Evolutionary conservation across 1,139 yeast species (phyloP), one percentile per base, ranked within the genome.

Genomic region (Trichomonascaceae sp.): DNA sequence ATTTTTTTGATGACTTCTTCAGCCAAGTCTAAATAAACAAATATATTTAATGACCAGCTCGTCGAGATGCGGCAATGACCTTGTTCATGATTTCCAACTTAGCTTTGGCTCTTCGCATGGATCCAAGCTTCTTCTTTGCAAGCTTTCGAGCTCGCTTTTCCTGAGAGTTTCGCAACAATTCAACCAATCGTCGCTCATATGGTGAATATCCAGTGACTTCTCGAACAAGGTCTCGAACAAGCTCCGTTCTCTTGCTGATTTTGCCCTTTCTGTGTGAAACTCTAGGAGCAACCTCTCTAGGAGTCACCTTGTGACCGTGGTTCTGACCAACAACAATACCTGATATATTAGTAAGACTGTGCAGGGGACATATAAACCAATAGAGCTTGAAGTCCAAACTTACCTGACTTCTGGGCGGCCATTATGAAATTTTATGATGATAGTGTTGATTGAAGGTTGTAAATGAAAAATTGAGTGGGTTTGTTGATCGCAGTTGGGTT

Each of bases 61-160:
- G 90, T 85, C 97, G 90, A 74, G 98, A 84, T 81, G 93, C 96
- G 77, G 96, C 90, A 79, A 95, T 93, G 82, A 93, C 83, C 76
- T 82, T 79, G 85, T 83, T 88, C 93, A 95, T 87, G 81, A 91
- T 96, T 82, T 95, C 99, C 78, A 93, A 95, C 90, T 95, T 95
- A 77, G 88, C 95, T 86, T 89, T 88, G 74, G 99, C 97, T 86
- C 99, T 95, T 83, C 85, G 87, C 87, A 91, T 96, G 72, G 99
- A 90, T 81, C 99, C 99, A 77, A 95, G 89, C 93, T 96, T 93
- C 96, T 89, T 93, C 95, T 95, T 95, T 69, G 98, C 97, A 76
- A 95, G 91, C 90, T 95, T 95, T 88, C 95, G 89, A 70, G 99
- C 99, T 84, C 99, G 95, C 96, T 95, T 95, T 83, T 95, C 99